Base-by-base conservation (phyloP, 495 filamentous ascomycete genomes). In the Baudoinia panamericana region DNA sequence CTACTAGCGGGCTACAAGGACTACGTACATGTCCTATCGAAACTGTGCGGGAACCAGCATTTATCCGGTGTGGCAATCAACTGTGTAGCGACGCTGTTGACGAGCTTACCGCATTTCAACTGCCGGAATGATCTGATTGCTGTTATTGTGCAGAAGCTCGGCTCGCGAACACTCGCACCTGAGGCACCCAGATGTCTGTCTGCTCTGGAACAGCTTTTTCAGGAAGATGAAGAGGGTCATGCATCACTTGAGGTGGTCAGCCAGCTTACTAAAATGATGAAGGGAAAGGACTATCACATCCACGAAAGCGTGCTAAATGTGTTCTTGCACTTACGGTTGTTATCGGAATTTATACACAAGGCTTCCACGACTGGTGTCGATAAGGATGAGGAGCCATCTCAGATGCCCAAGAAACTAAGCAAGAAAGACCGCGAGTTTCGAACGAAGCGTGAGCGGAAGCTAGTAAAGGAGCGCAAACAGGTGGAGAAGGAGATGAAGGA, bases 261-360 rank as follows among this genome's bases (percentile, higher is more conserved):
- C 2, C 65, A 93, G 30, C 66, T 97, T 11, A 76, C 84, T 1
- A 94, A 84, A 60, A 92, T 95, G 87, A 86, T 96, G 73, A 93
- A 82, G 58, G 73, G 74, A 15, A 76, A 72, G 41, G 71, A 84
- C 35, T 95, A 85, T 60, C 63, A 70, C 10, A 64, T 93, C 18
- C 70, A 94, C 50, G 88, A 93, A 54, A 80, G 69, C 49, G 77
- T 93, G 3, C 60, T 97, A 19, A 90, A 93, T 55, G 80, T 84
- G 23, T 95, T 97, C 62, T 68, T 97, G 18, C 80, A 88, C 50
- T 72, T 97, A 0, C 80, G 90, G 13, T 63, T 97, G 4, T 73
- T 97, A 1, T 78, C 77, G 26, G 90, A 96, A 59, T 88, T 93
- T 49, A 70, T 76, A 3, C 70, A 73, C 45, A 95, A 86, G 54